These are phyloP conservation scores for Vigna hirtella DNA, from an alignment of 306 rosid species.

Conservation along the genomic window DNA sequence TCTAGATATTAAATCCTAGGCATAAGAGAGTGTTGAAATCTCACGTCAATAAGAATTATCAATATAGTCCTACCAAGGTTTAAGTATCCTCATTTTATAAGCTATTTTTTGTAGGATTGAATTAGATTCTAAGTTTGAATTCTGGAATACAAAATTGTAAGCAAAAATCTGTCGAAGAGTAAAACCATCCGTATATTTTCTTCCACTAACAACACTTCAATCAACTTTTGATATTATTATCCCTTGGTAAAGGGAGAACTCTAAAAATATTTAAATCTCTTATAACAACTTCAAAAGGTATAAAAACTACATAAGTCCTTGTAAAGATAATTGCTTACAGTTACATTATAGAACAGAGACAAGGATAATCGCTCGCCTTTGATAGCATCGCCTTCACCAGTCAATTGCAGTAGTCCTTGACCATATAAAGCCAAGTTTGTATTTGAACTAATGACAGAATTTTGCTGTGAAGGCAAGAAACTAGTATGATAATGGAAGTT, in stretches of 20 bases:
- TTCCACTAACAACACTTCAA: conserved; percentile 23
- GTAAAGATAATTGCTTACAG: conserved; percentile 67
- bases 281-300: conserved; percentile 14
- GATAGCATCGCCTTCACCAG: conserved; percentile 93
- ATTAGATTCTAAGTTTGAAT: not conserved
- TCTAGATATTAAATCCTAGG: not conserved
- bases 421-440: conserved; percentile 95
- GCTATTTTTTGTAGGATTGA: not conserved
- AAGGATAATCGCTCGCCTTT: conserved; percentile 92
- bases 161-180: conserved; percentile 28
- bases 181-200: conserved; percentile 25
- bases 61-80: not conserved
- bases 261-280: conserved; percentile 21
- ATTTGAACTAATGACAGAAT: conserved; percentile 85
- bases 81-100: not conserved
- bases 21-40: not conserved
- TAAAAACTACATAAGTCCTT: conserved; percentile 24
- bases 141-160: not conserved
- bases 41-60: not conserved
- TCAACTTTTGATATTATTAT: conserved; percentile 33
- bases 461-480: conserved; percentile 73
- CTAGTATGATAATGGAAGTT: conserved; percentile 42
- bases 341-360: conserved; percentile 97
- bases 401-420: conserved; percentile 88
- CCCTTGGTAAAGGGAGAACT: conserved; percentile 35